A percentile compares a stretch with the other conserved stretches of the same genome.
Conservation (phyloP, 192 early-diverging fungal species). For the Podila epigama region DNA sequence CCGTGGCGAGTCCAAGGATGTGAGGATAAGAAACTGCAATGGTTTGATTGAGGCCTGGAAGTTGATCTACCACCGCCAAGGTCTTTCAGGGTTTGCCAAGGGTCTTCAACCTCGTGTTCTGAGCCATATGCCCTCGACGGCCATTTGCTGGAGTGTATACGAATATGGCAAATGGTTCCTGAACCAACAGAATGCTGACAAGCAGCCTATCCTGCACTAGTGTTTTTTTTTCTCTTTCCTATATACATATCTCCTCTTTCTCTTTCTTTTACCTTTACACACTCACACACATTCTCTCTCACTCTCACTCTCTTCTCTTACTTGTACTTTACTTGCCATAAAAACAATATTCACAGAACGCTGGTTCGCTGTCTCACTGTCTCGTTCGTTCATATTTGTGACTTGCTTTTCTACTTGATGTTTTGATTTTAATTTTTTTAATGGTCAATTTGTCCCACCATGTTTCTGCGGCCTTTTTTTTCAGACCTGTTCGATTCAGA, state of each 20-base stretch:
- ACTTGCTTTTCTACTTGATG: not conserved
- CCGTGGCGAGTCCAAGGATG: constrained; percentile 78
- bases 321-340: too few species aligned
- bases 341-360: too few species aligned
- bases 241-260: not conserved
- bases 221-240: constrained; percentile 6
- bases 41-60: constrained; percentile 75
- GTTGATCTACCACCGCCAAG: constrained; percentile 82
- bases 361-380: too few species aligned
- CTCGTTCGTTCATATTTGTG: too few species aligned
- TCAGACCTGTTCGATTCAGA: not conserved
- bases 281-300: not conserved
- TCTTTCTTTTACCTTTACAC: not conserved
- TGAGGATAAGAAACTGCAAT: constrained; percentile 71
- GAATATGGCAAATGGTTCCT: constrained; percentile 85
- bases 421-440: not conserved
- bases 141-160: constrained; percentile 95
- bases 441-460: not conserved
- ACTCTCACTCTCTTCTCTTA: too few species aligned
- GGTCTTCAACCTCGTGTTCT: constrained; percentile 85
- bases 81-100: constrained; percentile 79
- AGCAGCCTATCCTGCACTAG: constrained; percentile 45
- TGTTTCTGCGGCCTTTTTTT: not conserved
- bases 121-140: constrained; percentile 91
- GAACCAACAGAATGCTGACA: constrained; percentile 24